phyloP scores from a whole-genome alignment of 2,329 filamentous ascomycete genomes.

The Dactylonectria estremocensis region DNA sequence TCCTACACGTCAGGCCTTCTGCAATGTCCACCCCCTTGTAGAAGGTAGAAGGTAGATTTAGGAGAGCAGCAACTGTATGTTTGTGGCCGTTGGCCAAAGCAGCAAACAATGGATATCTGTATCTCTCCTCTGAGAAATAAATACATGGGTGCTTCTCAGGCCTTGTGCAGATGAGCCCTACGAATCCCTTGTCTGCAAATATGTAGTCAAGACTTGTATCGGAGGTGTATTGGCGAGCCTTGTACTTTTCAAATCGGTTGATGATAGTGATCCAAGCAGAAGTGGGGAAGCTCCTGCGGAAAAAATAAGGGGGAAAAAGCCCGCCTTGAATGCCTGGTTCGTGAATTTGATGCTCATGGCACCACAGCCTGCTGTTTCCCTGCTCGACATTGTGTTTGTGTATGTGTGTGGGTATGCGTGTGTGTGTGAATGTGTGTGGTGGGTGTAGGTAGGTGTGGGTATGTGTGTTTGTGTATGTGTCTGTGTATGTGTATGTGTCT shows the following conservation, averaged over 20 bases:
- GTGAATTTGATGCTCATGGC: too few species aligned
- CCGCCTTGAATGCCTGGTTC: too few species aligned
- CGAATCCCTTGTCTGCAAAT: slow-evolving; percentile 49
- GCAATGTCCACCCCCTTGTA: slow-evolving; percentile 23
- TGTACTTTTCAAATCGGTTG: slow-evolving; percentile 50
- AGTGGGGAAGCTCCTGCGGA: slow-evolving; percentile 17
- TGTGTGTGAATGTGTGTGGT: too few species aligned
- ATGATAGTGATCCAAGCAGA: slow-evolving; percentile 49
- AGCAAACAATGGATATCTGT: slow-evolving; percentile 54
- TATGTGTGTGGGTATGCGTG: too few species aligned
- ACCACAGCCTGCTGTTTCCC: too few species aligned
- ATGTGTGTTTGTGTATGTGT: too few species aligned
- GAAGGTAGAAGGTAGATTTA: slow-evolving; percentile 26
- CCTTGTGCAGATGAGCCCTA: slow-evolving; percentile 49
- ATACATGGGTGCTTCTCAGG: slow-evolving; percentile 38
- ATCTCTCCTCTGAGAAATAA: slow-evolving; percentile 43
- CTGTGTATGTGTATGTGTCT: too few species aligned
- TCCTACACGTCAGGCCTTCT: slow-evolving; percentile 6
- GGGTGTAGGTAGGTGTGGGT: too few species aligned
- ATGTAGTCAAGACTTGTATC: slow-evolving; percentile 53
- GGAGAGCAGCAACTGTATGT: slow-evolving; percentile 45
- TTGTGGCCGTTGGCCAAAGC: slow-evolving; percentile 51
- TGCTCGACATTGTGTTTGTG: too few species aligned
- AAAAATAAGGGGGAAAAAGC: too few species aligned
- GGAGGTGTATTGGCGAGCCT: slow-evolving; percentile 44